These are phyloP conservation scores for Penicillium sp. DNA, from an alignment of 2,329 filamentous ascomycete species.

Conservation along the genomic window DNA sequence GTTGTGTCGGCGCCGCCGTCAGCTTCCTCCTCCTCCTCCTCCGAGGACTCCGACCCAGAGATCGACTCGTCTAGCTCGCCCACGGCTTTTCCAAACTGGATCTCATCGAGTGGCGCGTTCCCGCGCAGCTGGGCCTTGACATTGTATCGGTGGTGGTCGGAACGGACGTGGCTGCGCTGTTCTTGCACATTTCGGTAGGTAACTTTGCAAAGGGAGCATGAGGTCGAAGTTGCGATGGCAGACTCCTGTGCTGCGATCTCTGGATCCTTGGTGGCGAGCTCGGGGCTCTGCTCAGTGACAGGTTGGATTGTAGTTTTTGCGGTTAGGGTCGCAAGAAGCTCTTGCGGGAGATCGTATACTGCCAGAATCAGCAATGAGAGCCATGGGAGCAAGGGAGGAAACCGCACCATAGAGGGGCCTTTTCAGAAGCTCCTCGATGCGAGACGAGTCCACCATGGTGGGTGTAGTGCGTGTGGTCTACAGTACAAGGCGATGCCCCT, in stretches of 20 bases:
- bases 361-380: conserved; percentile 22
- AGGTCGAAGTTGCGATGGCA: conserved; percentile 57
- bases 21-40: conserved; percentile 64
- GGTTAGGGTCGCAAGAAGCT: conserved; percentile 67
- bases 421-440: conserved; percentile 44
- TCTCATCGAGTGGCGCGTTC: conserved; percentile 67
- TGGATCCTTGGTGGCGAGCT: conserved; percentile 22
- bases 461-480: conserved; percentile 10
- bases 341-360: conserved; percentile 80
- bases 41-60: conserved; percentile 68
- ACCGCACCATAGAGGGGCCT: conserved; percentile 51
- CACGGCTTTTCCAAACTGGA: conserved; percentile 81
- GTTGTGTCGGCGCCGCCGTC: conserved; percentile 49
- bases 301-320: conserved; percentile 51
- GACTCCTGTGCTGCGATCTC: conserved; percentile 40
- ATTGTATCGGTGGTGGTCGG: conserved; percentile 92
- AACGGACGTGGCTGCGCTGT: conserved; percentile 80
- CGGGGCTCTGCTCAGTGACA: conserved; percentile 25
- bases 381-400: neutral
- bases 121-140: conserved; percentile 85
- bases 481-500: conserved; percentile 15
- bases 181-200: conserved; percentile 71
- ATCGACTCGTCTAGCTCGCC: conserved; percentile 90
- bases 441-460: conserved; percentile 23
- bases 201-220: conserved; percentile 76